Conservation (phyloP, 169 alveolate species). For the Plasmodium chabaudi region DNA sequence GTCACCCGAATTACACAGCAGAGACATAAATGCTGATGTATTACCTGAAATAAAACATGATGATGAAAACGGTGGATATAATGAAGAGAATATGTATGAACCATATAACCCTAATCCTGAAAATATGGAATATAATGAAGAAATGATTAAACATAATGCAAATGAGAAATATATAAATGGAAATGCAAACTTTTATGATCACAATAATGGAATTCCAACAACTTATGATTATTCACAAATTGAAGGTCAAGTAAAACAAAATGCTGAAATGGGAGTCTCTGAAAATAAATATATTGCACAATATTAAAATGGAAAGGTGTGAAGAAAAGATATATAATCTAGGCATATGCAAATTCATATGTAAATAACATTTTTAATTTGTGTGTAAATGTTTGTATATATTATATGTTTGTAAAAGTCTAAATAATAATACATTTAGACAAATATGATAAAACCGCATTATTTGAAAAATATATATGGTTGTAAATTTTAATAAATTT, state of each 20-base stretch:
- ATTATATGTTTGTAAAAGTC: neutral
- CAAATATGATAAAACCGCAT: neutral
- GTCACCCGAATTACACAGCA: slow-evolving; percentile 90
- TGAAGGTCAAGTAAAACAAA: slow-evolving; percentile 80
- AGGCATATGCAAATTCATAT: neutral
- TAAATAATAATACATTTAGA: neutral
- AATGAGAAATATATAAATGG: slow-evolving; percentile 54
- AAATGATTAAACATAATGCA: slow-evolving; percentile 51
- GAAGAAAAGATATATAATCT: neutral
- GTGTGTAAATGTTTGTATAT: slow-evolving; percentile 6
- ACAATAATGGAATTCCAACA: slow-evolving; percentile 78
- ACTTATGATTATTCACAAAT: slow-evolving; percentile 82
- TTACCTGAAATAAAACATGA: slow-evolving; percentile 78
- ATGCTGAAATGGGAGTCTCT: slow-evolving; percentile 81
- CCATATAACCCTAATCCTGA: slow-evolving; percentile 63
- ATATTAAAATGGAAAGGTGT: slow-evolving; percentile 10
- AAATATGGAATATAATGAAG: slow-evolving; percentile 59
- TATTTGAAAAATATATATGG: slow-evolving; percentile 1
- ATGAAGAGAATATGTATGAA: slow-evolving; percentile 57
- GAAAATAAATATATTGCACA: slow-evolving; percentile 51
- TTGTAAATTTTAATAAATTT: neutral
- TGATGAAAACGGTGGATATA: slow-evolving; percentile 52
- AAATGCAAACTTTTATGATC: slow-evolving; percentile 54
- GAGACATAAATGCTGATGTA: slow-evolving; percentile 88
- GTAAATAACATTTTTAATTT: neutral